phyloP scores from a whole-genome alignment of 2,329 filamentous ascomycete species.

The Tolypocladium paradoxum region DNA sequence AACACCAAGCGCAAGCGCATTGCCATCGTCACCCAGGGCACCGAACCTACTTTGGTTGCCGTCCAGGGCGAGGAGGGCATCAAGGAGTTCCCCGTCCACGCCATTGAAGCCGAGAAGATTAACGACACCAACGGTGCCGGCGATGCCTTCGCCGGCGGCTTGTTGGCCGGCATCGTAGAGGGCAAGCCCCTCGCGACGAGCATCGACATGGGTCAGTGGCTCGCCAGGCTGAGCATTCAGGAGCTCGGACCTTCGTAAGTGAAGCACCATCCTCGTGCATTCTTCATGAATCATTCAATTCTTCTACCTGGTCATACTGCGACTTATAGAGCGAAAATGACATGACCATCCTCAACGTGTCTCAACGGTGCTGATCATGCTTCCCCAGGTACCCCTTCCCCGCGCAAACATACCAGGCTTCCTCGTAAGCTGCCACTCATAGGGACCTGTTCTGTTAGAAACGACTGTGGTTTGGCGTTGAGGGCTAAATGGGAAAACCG shows the following conservation, averaged over 20 bases:
- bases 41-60: slow-evolving; percentile 78
- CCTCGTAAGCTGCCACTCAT: slow-evolving; percentile 20
- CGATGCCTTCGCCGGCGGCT: slow-evolving; percentile 92
- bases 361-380: slow-evolving; percentile 2
- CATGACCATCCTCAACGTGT: neutral
- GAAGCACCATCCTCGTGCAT: slow-evolving; percentile 1
- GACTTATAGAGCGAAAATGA: neutral
- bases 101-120: slow-evolving; percentile 68
- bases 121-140: slow-evolving; percentile 95
- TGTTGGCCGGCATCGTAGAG: slow-evolving; percentile 79
- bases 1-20: slow-evolving; percentile 75
- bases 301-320: neutral
- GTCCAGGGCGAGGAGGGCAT: slow-evolving; percentile 59
- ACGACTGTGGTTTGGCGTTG: slow-evolving; percentile 30
- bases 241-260: slow-evolving; percentile 93
- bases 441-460: slow-evolving; percentile 4
- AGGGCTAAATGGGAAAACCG: slow-evolving; percentile 28
- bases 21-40: slow-evolving; percentile 92
- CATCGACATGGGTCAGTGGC: slow-evolving; percentile 93
- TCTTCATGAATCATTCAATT: slow-evolving; percentile 1
- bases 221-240: slow-evolving; percentile 86
- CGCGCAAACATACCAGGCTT: slow-evolving; percentile 61
- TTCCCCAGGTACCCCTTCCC: slow-evolving; percentile 62
- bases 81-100: slow-evolving; percentile 70
- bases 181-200: slow-evolving; percentile 68